Base-by-base conservation (phyloP, 352 stramenopile species). In the Globisporangium paddicum region DNA sequence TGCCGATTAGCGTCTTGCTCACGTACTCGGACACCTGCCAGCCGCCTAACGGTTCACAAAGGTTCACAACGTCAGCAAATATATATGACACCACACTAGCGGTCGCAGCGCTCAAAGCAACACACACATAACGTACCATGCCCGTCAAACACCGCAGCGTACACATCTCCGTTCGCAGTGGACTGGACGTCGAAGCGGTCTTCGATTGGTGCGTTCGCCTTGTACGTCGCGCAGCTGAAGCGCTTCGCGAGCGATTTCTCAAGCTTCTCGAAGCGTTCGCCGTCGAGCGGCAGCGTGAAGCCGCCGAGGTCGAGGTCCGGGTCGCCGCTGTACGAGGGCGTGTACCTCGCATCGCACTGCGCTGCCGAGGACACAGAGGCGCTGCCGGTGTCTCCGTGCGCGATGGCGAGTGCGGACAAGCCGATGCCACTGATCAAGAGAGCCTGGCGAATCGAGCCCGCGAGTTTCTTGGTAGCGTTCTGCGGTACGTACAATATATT, bases 11-110 rank as follows among this genome's bases (percentile, higher is more conserved):
- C 49, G 77, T 77, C 64, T 86, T 84, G 32, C 75, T 72, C 11
- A 81, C 82, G 48, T 94, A 97, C 62, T 98, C 92, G 1, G 90
- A 90, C 23, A 96, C 90, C 44, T 98, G 93, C 93, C 93, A 98
- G 13, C 93, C 93, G 21, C 83, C 83, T 93, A 60, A 38, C 1
- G 25, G 19, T 32, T 3, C 11, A 25, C 21, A 62, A 35, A 46
- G 5, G 9, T 26, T 18, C 35, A 8, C 18, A 6, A 25, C 14
- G 44, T 56, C 50, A 55, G 35, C 10, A 23, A 40, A 30, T 37
- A 42, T 16, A 6, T 28, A 41, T 8, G 19, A 40, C 25, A 37
- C 5, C n/a, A 16, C 30, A 55, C 13, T 19, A 9, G 19, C n/a
- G 60, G 53, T 6, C 48, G 40, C 28, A 56, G 35, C 38, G n/a